Conservation (phyloP, 306 rosid genomes). For the Senna siamea region DNA sequence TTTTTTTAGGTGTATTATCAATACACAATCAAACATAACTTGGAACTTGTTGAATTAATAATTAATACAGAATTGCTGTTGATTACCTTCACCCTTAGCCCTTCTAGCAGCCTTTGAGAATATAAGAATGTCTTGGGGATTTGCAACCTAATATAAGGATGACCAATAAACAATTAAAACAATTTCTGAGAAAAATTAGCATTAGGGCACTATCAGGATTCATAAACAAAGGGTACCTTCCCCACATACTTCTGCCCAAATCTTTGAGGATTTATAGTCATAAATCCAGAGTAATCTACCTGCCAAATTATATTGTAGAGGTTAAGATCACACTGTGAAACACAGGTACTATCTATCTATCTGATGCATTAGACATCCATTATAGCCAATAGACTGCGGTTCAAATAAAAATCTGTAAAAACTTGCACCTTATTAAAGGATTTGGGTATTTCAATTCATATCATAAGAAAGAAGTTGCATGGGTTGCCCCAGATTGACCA, state of each 20-base stretch:
- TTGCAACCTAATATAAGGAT: constrained; percentile 76
- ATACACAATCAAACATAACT: not conserved
- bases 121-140: constrained; percentile 98
- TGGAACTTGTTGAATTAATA: not conserved
- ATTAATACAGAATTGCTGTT: not conserved
- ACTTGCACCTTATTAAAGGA: constrained; percentile 23
- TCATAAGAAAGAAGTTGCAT: constrained; percentile 9
- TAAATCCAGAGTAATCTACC: constrained; percentile 99
- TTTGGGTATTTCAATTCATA: constrained; percentile 34
- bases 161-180: constrained; percentile 38
- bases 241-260: constrained; percentile 99
- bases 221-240: constrained; percentile 64
- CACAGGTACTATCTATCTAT: constrained; percentile 28
- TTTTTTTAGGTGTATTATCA: not conserved
- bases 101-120: constrained; percentile 86
- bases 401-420: constrained; percentile 22
- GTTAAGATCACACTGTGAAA: constrained; percentile 33
- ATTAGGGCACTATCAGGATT: constrained; percentile 38
- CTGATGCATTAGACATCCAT: too few species aligned
- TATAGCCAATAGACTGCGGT: constrained; percentile 26
- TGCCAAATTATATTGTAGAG: constrained; percentile 47
- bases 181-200: constrained; percentile 37
- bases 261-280: constrained; percentile 98
- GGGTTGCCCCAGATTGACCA: constrained; percentile 18
- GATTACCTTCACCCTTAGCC: constrained; percentile 68